phyloP scores from a whole-genome alignment of 139 green algal species.

The Astrephomene gubernaculifera region DNA sequence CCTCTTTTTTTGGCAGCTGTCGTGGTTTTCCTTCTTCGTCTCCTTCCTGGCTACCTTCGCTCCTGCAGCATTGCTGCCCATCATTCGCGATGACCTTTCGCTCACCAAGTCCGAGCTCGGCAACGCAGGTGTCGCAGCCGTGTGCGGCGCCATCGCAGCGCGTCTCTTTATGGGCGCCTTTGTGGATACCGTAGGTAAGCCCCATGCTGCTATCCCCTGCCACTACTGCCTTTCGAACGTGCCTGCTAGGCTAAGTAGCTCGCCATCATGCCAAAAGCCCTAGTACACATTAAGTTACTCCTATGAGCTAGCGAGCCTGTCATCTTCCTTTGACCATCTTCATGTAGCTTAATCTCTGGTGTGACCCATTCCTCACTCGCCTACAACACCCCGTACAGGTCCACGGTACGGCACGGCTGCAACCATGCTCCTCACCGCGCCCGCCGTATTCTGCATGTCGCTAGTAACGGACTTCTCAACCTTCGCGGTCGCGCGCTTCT shows the following conservation, averaged over 20 bases:
- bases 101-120: slow-evolving; percentile 71
- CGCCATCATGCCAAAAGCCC: no score
- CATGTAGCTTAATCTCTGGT: no score
- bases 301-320: no score
- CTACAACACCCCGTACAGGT: background rate
- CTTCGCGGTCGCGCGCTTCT: slow-evolving; percentile 66
- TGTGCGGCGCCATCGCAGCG: slow-evolving; percentile 73
- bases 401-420: slow-evolving; percentile 56
- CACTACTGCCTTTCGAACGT: no score
- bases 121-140: slow-evolving; percentile 66
- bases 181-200: slow-evolving; percentile 82
- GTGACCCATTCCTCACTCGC: no score
- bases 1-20: slow-evolving; percentile 83
- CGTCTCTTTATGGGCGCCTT: slow-evolving; percentile 79
- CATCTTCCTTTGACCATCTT: no score
- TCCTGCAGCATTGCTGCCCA: slow-evolving; percentile 78
- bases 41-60: slow-evolving; percentile 96
- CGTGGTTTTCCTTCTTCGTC: slow-evolving; percentile 91
- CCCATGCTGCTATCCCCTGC: no score
- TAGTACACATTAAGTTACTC: no score
- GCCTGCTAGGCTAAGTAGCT: no score
- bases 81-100: slow-evolving; percentile 88
- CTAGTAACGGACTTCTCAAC: slow-evolving; percentile 82
- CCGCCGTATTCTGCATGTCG: slow-evolving; percentile 80
- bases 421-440: slow-evolving; percentile 71